phyloP scores from a whole-genome alignment of 116 monocot genomes.

The Cymodocea nodosa region DNA sequence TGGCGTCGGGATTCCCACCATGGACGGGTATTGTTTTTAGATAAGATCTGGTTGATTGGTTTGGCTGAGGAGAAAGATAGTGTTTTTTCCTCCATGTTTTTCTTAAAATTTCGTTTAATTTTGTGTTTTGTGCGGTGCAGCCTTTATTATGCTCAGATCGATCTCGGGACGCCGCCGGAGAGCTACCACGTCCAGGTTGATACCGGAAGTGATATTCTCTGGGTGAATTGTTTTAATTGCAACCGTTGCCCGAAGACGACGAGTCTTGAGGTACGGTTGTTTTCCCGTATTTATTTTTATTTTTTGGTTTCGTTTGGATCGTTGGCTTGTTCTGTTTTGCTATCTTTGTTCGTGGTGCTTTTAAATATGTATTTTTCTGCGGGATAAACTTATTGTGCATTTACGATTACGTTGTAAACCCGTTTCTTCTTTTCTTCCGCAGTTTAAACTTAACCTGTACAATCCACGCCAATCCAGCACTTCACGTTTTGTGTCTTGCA shows the following conservation, averaged over 20 bases:
- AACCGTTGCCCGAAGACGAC: conserved; percentile 60
- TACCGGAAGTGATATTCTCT: conserved; percentile 85
- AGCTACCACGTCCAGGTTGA: conserved; percentile 81
- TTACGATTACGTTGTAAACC: neutral
- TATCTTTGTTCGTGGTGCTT: too few relatives aligned
- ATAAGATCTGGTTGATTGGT: neutral
- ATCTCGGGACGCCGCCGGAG: conserved; percentile 61
- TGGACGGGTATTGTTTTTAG: conserved; percentile 12
- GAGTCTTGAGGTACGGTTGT: conserved; percentile 41
- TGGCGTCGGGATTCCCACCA: conserved; percentile 22
- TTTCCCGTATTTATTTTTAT: neutral
- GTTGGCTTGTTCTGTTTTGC: too few relatives aligned
- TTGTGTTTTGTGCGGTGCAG: conserved; percentile 15
- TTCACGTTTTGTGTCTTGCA: conserved; percentile 34
- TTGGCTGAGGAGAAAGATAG: neutral
- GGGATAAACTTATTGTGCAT: neutral
- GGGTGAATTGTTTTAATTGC: conserved; percentile 79
- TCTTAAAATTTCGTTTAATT: neutral
- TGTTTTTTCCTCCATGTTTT: neutral
- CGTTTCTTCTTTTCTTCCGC: neutral
- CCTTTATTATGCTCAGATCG: conserved; percentile 67
- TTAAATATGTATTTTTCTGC: neutral
- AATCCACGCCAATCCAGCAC: conserved; percentile 47
- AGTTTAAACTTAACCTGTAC: conserved; percentile 61
- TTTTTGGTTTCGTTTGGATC: too few relatives aligned